Evolutionary conservation across 805 yeast genomes (phyloP).

Genomic region (Myxozyma geophila): DNA sequence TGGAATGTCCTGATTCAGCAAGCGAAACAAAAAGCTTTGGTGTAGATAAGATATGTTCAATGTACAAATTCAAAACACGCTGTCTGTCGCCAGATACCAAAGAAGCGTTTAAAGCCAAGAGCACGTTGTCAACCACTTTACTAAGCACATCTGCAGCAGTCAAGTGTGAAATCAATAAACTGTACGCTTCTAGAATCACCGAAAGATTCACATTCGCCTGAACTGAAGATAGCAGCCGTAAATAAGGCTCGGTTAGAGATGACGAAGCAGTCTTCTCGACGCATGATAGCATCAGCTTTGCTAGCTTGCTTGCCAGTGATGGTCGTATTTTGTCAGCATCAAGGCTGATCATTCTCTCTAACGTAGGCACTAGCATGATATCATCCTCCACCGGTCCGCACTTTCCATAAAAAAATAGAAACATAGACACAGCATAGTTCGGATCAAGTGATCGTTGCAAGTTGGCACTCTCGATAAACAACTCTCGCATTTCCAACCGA

Average conservation of each 20-base stretch:
- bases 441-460: conserved; percentile 1
- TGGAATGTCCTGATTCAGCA: not conserved
- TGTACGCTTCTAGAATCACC: conserved; percentile 20
- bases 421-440: conserved; percentile 16
- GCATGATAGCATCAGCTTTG: conserved; percentile 15
- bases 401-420: conserved; percentile 29
- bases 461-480: conserved; percentile 10
- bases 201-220: conserved; percentile 20
- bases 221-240: conserved; percentile 15
- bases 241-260: conserved; percentile 14
- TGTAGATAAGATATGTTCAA: conserved; percentile 19
- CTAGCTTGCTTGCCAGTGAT: conserved; percentile 13
- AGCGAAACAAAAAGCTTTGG: conserved; percentile 18
- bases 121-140: conserved; percentile 18
- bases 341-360: conserved; percentile 9
- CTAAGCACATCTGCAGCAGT: not conserved
- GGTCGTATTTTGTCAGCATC: not conserved
- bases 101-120: not conserved
- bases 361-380: conserved; percentile 10
- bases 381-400: conserved; percentile 10
- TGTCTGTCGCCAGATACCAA: not conserved
- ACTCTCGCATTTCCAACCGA: conserved; percentile 20
- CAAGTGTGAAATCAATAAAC: conserved; percentile 10
- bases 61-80: not conserved
- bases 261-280: conserved; percentile 1